Conservation (phyloP, 306 rosid species). For the Glycyrrhiza uralensis region DNA sequence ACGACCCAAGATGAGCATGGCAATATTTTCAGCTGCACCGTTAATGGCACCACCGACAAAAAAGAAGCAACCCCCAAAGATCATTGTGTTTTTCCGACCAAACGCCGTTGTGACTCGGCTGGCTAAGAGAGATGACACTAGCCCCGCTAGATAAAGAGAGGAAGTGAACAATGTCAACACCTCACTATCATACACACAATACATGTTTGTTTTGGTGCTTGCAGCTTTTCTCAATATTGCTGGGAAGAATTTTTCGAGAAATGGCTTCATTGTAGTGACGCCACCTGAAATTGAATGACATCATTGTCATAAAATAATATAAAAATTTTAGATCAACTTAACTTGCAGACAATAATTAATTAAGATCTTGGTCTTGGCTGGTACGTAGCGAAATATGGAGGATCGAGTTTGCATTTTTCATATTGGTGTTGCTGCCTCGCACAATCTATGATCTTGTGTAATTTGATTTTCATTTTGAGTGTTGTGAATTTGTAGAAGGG, state of each 20-base stretch:
- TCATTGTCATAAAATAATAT: background rate
- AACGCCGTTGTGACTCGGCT: constrained; percentile 39
- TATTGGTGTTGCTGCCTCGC: too few species aligned
- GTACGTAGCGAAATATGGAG: too few species aligned
- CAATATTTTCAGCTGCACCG: constrained; percentile 53
- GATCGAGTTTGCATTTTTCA: too few species aligned
- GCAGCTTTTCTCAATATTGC: constrained; percentile 36
- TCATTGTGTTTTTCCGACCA: constrained; percentile 53
- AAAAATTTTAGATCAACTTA: too few species aligned
- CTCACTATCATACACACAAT: constrained; percentile 59
- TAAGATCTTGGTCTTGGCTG: too few species aligned
- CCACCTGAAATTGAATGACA: constrained; percentile 41
- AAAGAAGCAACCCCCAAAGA: constrained; percentile 59
- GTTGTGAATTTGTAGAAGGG: too few species aligned
- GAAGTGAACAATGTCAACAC: constrained; percentile 66
- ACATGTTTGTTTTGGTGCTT: constrained; percentile 37
- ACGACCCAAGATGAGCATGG: constrained; percentile 75
- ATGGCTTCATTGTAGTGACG: constrained; percentile 63
- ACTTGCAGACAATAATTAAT: too few species aligned
- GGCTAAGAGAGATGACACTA: constrained; percentile 46
- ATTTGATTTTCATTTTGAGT: too few species aligned
- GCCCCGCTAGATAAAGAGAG: constrained; percentile 58
- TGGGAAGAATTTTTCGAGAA: constrained; percentile 60
- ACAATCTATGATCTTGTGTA: too few species aligned
- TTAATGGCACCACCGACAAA: constrained; percentile 54